Percentiles rank a stretch among this genome's conserved stretches.
Evolutionary conservation across 169 alveolate genomes (phyloP).

Genomic region (Perkinsus olseni): DNA sequence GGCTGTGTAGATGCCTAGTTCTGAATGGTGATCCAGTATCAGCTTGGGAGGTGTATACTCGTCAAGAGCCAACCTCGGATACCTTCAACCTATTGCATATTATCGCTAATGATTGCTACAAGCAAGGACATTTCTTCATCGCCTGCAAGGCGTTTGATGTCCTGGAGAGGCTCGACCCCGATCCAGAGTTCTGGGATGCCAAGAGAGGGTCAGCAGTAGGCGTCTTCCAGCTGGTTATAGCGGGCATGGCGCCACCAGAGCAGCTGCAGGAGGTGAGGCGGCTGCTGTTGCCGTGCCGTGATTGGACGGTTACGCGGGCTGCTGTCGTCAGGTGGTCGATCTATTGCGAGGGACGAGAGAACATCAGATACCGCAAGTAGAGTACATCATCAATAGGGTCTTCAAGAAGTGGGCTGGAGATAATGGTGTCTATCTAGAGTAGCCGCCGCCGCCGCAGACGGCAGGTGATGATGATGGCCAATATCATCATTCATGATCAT

Average conservation of each 20-base stretch:
- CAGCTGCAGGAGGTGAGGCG: neutral
- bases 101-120: slow-evolving; percentile 78
- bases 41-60: slow-evolving; percentile 73
- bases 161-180: slow-evolving; percentile 72
- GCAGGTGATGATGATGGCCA: neutral
- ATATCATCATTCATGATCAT: too few relatives aligned
- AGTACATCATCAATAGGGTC: slow-evolving; percentile 48
- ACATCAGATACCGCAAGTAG: slow-evolving; percentile 50
- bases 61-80: slow-evolving; percentile 70
- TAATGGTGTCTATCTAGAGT: neutral
- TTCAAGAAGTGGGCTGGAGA: slow-evolving; percentile 64
- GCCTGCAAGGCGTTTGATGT: slow-evolving; percentile 77
- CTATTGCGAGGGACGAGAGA: slow-evolving; percentile 49
- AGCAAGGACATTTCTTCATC: slow-evolving; percentile 76
- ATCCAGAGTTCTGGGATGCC: slow-evolving; percentile 67
- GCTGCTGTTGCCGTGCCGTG: too few relatives aligned
- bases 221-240: slow-evolving; percentile 58
- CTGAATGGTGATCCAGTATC: slow-evolving; percentile 63
- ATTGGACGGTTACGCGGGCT: neutral
- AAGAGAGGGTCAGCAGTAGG: slow-evolving; percentile 73
- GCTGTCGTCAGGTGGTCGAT: slow-evolving; percentile 52
- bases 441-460: neutral
- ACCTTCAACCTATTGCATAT: slow-evolving; percentile 57
- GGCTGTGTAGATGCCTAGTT: slow-evolving; percentile 63
- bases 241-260: slow-evolving; percentile 31